Conservation (phyloP, 768 basidiomycete species). For the Leccinum aurantiacum region DNA sequence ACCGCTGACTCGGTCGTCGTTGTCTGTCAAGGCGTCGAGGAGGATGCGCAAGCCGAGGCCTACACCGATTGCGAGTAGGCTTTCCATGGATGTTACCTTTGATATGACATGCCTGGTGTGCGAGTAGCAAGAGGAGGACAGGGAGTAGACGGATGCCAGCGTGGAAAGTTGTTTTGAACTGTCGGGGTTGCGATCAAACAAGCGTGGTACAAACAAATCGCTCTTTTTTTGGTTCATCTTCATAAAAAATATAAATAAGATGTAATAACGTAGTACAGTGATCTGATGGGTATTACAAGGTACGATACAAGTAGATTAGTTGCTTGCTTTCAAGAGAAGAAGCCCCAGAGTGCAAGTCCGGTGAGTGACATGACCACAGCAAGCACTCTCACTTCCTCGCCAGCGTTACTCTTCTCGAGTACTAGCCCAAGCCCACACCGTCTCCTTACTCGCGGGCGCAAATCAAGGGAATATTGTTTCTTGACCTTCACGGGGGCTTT, state of each 20-base stretch:
- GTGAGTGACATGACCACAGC: slow-evolving; percentile 27
- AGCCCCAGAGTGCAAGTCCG: slow-evolving; percentile 34
- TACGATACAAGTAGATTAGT: not conserved
- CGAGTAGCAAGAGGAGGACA: slow-evolving; percentile 25
- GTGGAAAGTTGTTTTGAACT: slow-evolving; percentile 10
- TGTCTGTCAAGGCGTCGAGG: slow-evolving; percentile 47
- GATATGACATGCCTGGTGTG: slow-evolving; percentile 31
- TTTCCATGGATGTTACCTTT: slow-evolving; percentile 55
- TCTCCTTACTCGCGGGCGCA: slow-evolving; percentile 38
- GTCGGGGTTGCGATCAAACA: slow-evolving; percentile 5
- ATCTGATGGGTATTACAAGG: not conserved
- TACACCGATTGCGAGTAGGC: slow-evolving; percentile 62
- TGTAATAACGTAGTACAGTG: too few species aligned
- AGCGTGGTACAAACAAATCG: slow-evolving; percentile 18
- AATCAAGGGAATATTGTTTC: slow-evolving; percentile 26
- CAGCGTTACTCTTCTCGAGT: slow-evolving; percentile 59
- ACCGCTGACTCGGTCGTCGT: slow-evolving; percentile 34
- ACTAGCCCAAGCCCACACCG: slow-evolving; percentile 45
- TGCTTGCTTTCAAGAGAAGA: slow-evolving; percentile 23
- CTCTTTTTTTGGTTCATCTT: slow-evolving; percentile 6
- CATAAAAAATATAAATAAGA: too few species aligned
- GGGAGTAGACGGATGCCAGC: slow-evolving; percentile 33
- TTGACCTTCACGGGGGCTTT: slow-evolving; percentile 33
- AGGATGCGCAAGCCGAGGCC: slow-evolving; percentile 67
- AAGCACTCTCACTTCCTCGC: slow-evolving; percentile 56